These are phyloP conservation scores for Lepiota brunneoincarnata DNA, from an alignment of 768 basidiomycete genomes.

Conservation along the genomic window DNA sequence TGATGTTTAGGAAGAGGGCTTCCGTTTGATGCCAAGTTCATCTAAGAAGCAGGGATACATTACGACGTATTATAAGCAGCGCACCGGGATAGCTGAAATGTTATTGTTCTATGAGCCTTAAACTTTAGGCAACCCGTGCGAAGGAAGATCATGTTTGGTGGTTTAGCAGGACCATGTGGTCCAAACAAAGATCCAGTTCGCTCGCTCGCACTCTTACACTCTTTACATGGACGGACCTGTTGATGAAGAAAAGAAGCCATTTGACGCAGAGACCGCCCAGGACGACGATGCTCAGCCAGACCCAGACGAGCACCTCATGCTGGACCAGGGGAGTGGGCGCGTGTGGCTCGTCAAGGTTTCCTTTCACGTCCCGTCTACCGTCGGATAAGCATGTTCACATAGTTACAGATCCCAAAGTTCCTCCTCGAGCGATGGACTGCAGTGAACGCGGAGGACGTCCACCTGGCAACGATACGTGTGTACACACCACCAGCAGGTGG, in stretches of 20 bases:
- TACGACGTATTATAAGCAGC: too few species aligned
- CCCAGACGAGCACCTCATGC: constrained; percentile 80
- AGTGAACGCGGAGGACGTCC: constrained; percentile 68
- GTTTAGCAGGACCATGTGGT: too few species aligned
- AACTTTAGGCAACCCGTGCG: too few species aligned
- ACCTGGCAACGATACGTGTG: constrained; percentile 83
- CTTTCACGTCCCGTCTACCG: constrained; percentile 16
- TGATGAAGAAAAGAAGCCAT: constrained; percentile 73
- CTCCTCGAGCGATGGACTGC: constrained; percentile 85
- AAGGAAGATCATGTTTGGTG: too few species aligned
- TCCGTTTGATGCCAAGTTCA: background rate
- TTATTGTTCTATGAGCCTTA: too few species aligned
- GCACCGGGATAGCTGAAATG: too few species aligned
- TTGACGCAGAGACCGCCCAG: constrained; percentile 49
- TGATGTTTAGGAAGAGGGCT: constrained; percentile 12
- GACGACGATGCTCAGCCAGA: constrained; percentile 72
- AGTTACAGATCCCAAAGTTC: constrained; percentile 73
- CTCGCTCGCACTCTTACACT: background rate
- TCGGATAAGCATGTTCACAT: constrained; percentile 3
- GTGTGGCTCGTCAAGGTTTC: constrained; percentile 86
- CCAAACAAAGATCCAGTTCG: too few species aligned
- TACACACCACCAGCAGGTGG: constrained; percentile 51
- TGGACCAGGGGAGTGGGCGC: constrained; percentile 68
- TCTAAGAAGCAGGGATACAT: too few species aligned
- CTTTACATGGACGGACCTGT: constrained; percentile 17